These are phyloP conservation scores for Suhomyces prunicola DNA, from an alignment of 805 yeast species.

Conservation along the genomic window DNA sequence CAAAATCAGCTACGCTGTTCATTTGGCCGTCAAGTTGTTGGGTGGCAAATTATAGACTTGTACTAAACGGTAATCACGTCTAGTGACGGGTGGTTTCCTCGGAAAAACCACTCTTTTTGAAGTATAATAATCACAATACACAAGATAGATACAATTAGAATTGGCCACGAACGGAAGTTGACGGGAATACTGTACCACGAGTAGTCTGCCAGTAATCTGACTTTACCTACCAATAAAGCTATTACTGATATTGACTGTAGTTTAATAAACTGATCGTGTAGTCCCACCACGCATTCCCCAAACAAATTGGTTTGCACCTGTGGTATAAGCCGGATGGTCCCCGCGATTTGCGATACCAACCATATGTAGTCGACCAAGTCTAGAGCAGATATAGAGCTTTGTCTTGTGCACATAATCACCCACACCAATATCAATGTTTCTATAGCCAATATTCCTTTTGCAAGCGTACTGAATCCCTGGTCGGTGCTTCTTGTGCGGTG, in stretches of 20 bases:
- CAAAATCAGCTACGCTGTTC: conserved; percentile 59
- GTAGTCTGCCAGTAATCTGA: neutral
- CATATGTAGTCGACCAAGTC: conserved; percentile 44
- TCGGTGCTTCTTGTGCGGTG: conserved; percentile 29
- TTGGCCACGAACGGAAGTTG: conserved; percentile 17
- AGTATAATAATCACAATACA: neutral
- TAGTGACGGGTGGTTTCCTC: neutral
- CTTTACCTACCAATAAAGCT: neutral
- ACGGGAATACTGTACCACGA: conserved; percentile 20
- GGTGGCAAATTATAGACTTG: conserved; percentile 48
- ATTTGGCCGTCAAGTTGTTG: conserved; percentile 59
- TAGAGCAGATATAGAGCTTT: conserved; percentile 21
- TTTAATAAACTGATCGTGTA: conserved; percentile 5
- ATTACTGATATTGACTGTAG: neutral
- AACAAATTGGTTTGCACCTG: conserved; percentile 41
- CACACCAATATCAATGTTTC: conserved; percentile 8
- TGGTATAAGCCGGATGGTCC: conserved; percentile 32
- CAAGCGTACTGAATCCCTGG: conserved; percentile 33
- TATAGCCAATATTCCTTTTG: neutral
- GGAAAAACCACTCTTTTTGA: neutral
- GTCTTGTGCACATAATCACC: neutral
- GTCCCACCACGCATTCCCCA: conserved; percentile 24
- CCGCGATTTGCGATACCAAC: conserved; percentile 27
- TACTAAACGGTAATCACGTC: neutral
- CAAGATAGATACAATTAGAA: neutral